These are phyloP conservation scores for Fusarium sp. DNA, from an alignment of 2,329 filamentous ascomycete species.

Conservation along the genomic window DNA sequence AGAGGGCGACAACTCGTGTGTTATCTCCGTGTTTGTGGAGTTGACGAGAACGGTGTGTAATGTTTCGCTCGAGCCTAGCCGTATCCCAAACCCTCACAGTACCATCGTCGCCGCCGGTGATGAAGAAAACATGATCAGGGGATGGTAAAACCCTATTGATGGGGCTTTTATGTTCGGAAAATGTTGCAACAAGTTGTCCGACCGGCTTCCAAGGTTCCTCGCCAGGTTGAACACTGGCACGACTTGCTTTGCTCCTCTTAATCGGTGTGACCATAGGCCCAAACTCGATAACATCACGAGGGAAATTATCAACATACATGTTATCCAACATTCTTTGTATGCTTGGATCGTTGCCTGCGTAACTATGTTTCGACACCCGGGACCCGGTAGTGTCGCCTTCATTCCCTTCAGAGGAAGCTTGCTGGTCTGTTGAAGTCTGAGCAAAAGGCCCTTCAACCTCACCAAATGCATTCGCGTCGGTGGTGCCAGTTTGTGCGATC, in stretches of 20 bases:
- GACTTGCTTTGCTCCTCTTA: slow-evolving; percentile 63
- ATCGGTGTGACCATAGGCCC: slow-evolving; percentile 82
- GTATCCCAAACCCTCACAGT: slow-evolving; percentile 94
- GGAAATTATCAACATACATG: slow-evolving; percentile 81
- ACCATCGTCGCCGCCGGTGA: slow-evolving; percentile 92
- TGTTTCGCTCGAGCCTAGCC: slow-evolving; percentile 86
- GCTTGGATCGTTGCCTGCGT: slow-evolving; percentile 79
- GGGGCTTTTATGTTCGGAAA: slow-evolving; percentile 85
- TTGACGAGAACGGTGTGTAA: slow-evolving; percentile 86
- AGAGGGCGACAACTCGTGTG: slow-evolving; percentile 80
- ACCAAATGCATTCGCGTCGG: slow-evolving; percentile 68
- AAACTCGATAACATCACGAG: slow-evolving; percentile 73
- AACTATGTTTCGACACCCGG: slow-evolving; percentile 76
- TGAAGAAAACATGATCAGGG: slow-evolving; percentile 93
- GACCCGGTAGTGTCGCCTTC: slow-evolving; percentile 48
- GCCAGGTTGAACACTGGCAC: slow-evolving; percentile 55
- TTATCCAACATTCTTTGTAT: slow-evolving; percentile 80
- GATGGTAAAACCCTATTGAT: slow-evolving; percentile 85
- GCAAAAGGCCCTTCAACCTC: slow-evolving; percentile 67
- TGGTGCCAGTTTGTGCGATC: slow-evolving; percentile 66
- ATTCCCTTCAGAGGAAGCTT: slow-evolving; percentile 35
- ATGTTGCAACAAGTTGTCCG: slow-evolving; percentile 85
- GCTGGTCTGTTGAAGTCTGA: slow-evolving; percentile 43
- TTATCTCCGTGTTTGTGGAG: slow-evolving; percentile 80
- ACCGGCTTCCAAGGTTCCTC: slow-evolving; percentile 79